Evolutionary conservation across 2,329 filamentous ascomycete species (phyloP).

Genomic region (Plectosphaerella plurivora): DNA sequence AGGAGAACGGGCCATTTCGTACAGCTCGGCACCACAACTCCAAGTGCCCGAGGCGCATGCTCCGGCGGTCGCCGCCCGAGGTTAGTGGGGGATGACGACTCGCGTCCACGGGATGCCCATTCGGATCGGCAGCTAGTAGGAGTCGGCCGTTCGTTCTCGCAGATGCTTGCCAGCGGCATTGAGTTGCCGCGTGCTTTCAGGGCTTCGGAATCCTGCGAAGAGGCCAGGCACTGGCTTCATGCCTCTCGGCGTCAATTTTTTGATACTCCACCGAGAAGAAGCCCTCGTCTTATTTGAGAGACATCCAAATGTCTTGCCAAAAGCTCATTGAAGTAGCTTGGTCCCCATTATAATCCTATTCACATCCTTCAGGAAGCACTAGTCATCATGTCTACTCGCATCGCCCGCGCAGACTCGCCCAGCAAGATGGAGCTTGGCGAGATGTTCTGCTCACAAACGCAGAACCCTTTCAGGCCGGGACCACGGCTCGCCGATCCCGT

Average conservation of each 20-base stretch:
- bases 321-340: neutral
- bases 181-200: no score
- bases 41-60: no score
- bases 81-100: no score
- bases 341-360: neutral
- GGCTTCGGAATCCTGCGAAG: neutral
- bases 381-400: neutral
- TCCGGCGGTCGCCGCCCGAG: no score
- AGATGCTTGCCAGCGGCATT: no score
- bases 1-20: no score
- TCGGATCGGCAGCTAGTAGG: no score
- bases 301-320: neutral
- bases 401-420: neutral
- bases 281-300: neutral
- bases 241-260: neutral
- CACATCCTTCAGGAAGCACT: neutral
- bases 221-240: neutral
- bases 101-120: no score
- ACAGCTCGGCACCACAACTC: no score
- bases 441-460: neutral
- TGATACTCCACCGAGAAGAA: neutral
- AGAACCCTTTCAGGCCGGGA: neutral
- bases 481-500: neutral
- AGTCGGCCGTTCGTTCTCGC: no score
- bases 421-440: neutral